Base-by-base conservation (phyloP, 495 filamentous ascomycete genomes). In the Xeromyces bisporus region DNA sequence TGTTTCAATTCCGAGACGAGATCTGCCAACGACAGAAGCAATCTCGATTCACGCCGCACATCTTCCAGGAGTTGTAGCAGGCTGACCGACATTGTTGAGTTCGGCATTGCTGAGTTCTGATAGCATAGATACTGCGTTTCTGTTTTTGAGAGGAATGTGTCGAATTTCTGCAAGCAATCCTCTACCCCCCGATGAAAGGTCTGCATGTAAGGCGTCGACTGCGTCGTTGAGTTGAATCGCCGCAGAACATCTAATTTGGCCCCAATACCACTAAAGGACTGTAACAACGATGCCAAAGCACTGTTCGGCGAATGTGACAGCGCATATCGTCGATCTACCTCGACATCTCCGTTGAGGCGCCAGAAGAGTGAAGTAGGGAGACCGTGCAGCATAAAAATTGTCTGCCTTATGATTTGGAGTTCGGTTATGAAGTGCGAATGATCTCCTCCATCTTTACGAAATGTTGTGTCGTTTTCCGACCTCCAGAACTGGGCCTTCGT, bases 361-460 rank as follows among this genome's bases (percentile, higher is more conserved):
- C 42, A 41, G 34, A 80, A 92, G 4, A 93, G 48, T 12, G 70
- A 75, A 0, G 80, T 91, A 21, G 75, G 69, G 12, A 92, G 55
- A 0, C 83, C 85, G 18, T 70, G 64, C 1, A 96, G 67, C 83
- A 93, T 87, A 39, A 80, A 86, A 1, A 92, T 56, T 1, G 71
- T 62, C 40, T 96, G 86, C 25, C 86, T 73, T 18, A 86, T 58
- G 3, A 73, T 48, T 33, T 87, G 78, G 1, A 79, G 55, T 42
- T 89, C 84, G 0, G 80, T 73, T 20, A 91, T 53, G 2, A 56
- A 51, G 49, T 42, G 69, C 55, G 41, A 60, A 36, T 32, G 55
- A 28, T 39, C 37, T 41, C 38, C 49, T 39, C 37, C 50, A 37
- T 43, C 33, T 33, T 44, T 36, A 5, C 43, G 26, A 24, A 36